Base-by-base conservation (phyloP, 192 early-diverging fungal species). In the Chytriomyces sp. region DNA sequence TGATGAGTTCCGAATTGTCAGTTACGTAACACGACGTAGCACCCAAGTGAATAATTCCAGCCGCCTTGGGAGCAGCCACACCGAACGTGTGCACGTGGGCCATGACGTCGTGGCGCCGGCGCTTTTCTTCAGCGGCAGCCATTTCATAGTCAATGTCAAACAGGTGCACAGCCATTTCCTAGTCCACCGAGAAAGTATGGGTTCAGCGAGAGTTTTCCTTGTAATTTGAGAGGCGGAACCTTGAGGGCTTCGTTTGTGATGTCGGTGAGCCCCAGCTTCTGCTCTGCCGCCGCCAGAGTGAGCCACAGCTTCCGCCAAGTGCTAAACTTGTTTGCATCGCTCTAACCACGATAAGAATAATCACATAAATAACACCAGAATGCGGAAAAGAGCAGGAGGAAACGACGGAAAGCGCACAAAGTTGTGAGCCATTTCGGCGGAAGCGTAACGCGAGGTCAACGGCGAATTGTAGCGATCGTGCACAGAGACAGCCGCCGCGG, bases 21-120 rank as follows among this genome's bases (percentile, higher is more conserved):
- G 95, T 97, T n/a, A 99, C 97, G 81, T 93, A 99, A 82, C 97
- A 99, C 59, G 94, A 96, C 8, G 97, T 99, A 5, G 97, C 97
- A 34, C 97, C 97, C 70, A 99, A 82, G 76, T 99, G 97, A 78
- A 99, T 99, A 66, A 99, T 96, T 31, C 87, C 90, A 3, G 94
- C 94, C 22, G 94, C 94, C 33, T 79, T 83, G 33, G 94, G 94
- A 38, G 89, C 89, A 17, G 85, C 92, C 5, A 93, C 74, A 39
- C 94, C 96, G 58, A 82, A 82, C 44, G 95, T 92, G 80, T 99
- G 95, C 30, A 99, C 97, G 76, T 99, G 97, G 25, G 97, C 95
- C 95, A 99, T 99, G 49, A 99, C 97, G 80, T 99, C 97, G 81
- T 99, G 97, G 17, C 97, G 86, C 19, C 95, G 86, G 56, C 89